Evolutionary conservation across 1,284 basidiomycete genomes (phyloP).

Genomic region (Gymnopus androsaceus): DNA sequence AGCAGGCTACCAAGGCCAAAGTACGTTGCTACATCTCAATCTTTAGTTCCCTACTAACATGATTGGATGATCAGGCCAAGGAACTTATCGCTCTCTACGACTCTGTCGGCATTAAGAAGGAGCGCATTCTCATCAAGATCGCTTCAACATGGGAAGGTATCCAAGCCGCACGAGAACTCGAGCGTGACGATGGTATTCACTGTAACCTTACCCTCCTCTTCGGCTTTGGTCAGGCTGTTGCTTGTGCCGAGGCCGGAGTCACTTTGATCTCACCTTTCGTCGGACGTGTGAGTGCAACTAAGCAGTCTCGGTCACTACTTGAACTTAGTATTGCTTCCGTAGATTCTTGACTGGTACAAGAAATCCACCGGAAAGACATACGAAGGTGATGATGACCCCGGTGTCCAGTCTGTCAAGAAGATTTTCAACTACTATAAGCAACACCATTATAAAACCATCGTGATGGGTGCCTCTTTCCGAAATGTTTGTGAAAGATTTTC

Average conservation of each 20-base stretch:
- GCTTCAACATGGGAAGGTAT: conserved; percentile 99
- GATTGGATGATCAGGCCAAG: conserved; percentile 61
- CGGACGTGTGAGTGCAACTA: conserved; percentile 74
- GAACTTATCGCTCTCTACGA: conserved; percentile 95
- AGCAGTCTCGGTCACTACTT: neutral
- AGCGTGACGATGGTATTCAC: conserved; percentile 91
- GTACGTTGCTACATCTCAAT: conserved; percentile 32
- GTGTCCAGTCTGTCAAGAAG: conserved; percentile 92
- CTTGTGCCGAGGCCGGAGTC: conserved; percentile 96
- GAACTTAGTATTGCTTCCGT: conserved; percentile 8
- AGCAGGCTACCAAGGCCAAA: conserved; percentile 89
- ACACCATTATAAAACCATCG: conserved; percentile 97
- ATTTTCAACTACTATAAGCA: conserved; percentile 99
- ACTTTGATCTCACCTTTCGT: conserved; percentile 99
- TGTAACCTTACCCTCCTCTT: conserved; percentile 99
- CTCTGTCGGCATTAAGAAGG: conserved; percentile 86
- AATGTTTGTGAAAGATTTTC: conserved; percentile 67
- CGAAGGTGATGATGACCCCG: conserved; percentile 91
- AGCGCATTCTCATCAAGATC: conserved; percentile 98
- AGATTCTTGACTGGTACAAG: conserved; percentile 98
- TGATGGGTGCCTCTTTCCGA: conserved; percentile 99
- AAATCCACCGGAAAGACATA: conserved; percentile 84
- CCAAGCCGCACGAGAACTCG: conserved; percentile 95
- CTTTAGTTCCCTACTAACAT: neutral
- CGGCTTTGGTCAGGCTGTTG: conserved; percentile 97